phyloP scores from a whole-genome alignment of 805 yeast species.

The Suhomyces tanzawaensis region DNA sequence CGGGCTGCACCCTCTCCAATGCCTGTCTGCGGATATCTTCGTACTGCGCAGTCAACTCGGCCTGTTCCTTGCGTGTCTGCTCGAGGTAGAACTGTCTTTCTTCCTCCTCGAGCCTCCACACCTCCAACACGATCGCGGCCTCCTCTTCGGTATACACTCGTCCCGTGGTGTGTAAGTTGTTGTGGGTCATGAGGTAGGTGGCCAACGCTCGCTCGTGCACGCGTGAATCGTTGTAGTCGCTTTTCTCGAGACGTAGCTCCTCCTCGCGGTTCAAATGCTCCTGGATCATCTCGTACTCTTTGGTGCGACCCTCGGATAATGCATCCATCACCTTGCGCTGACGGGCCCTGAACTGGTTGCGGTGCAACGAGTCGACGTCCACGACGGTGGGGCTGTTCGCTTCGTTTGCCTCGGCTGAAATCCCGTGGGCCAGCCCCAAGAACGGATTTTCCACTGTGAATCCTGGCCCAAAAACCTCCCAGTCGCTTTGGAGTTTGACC shows the following conservation, averaged over 20 bases:
- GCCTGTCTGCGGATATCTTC: neutral
- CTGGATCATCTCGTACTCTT: constrained; percentile 1
- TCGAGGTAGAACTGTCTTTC: constrained; percentile 3
- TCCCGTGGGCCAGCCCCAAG: neutral
- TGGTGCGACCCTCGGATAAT: neutral
- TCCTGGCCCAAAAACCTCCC: constrained; percentile 1
- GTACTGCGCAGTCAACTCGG: neutral
- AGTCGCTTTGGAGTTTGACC: neutral
- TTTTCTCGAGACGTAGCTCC: constrained; percentile 8
- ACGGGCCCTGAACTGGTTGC: neutral
- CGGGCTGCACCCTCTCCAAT: neutral
- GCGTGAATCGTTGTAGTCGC: constrained; percentile 9
- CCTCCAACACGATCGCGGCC: constrained; percentile 10
- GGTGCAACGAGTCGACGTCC: constrained; percentile 2
- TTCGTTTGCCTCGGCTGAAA: neutral
- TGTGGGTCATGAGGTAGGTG: constrained; percentile 8
- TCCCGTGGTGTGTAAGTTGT: constrained; percentile 1
- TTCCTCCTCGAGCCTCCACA: constrained; percentile 9
- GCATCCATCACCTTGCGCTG: neutral
- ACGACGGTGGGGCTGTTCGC: constrained; percentile 1
- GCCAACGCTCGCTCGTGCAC: constrained; percentile 14
- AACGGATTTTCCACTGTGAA: constrained; percentile 2
- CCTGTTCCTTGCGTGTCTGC: constrained; percentile 5
- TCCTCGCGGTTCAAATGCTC: constrained; percentile 2
- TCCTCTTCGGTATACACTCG: constrained; percentile 8